Percentiles rank a stretch among this genome's conserved stretches.
Evolutionary conservation across 345 rosid genomes (phyloP).

Genomic region (Trapa bicornis): DNA sequence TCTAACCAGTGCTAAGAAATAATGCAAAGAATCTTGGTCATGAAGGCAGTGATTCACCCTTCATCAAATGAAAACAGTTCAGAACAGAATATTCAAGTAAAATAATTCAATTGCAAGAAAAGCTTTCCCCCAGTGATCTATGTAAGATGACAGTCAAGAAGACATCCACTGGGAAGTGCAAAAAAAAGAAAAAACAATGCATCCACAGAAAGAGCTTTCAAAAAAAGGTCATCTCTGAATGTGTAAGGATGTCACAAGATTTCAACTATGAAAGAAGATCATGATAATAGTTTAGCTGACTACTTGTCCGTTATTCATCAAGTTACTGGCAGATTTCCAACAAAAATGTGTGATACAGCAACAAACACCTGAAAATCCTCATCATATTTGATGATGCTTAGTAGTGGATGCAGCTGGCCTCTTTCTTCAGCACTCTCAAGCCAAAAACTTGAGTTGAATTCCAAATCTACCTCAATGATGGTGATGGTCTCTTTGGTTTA

Average conservation of each 20-base stretch:
- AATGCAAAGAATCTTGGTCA: neutral
- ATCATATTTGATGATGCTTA: neutral
- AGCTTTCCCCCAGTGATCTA: neutral
- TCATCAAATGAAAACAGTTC: neutral
- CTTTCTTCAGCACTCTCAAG: neutral
- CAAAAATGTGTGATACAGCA: neutral
- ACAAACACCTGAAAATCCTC: neutral
- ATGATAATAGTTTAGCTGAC: neutral
- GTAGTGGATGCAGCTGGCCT: neutral
- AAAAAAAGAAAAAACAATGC: no score
- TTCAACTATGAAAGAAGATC: neutral
- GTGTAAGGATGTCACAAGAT: neutral
- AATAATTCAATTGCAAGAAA: neutral
- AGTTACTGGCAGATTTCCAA: neutral
- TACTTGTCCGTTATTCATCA: neutral
- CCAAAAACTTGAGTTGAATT: neutral
- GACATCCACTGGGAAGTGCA: neutral
- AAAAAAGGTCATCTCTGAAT: neutral
- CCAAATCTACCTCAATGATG: neutral
- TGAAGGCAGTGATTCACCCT: neutral
- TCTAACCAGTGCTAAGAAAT: neutral
- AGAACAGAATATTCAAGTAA: neutral
- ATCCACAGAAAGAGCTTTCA: neutral
- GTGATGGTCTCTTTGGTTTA: neutral
- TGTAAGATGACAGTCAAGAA: neutral